Percentiles rank a stretch among this genome's conserved stretches.
These are phyloP conservation scores for Xylaria digitata DNA, from an alignment of 2,329 filamentous ascomycete species.

Conservation along the genomic window DNA sequence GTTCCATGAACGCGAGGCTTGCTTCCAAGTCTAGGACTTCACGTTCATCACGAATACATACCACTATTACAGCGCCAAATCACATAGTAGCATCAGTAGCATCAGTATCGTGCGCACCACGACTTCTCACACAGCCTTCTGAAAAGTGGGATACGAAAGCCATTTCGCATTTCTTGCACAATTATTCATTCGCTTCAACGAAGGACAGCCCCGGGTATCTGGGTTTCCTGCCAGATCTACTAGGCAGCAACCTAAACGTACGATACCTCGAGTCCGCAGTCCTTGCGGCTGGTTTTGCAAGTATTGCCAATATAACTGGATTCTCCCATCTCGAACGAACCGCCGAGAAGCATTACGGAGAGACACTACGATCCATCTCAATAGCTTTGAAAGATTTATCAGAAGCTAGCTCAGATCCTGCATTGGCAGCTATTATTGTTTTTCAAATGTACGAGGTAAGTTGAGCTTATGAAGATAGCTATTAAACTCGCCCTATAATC, in stretches of 20 bases:
- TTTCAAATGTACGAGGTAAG: constrained; percentile 31
- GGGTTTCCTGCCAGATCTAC: constrained; percentile 23
- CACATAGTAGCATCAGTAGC: not conserved
- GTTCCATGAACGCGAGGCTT: constrained; percentile 18
- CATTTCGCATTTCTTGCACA: constrained; percentile 26
- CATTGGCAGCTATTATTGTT: constrained; percentile 23
- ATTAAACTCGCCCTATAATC: constrained; percentile 6
- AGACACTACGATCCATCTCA: constrained; percentile 21
- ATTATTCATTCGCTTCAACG: constrained; percentile 23
- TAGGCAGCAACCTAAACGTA: not conserved
- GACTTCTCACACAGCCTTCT: constrained; percentile 25
- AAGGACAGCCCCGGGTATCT: constrained; percentile 26
- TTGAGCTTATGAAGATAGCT: not conserved
- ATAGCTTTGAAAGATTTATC: constrained; percentile 4
- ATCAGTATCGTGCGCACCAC: constrained; percentile 1
- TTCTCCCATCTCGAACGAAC: constrained; percentile 16
- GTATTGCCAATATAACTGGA: constrained; percentile 29
- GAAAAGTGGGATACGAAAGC: constrained; percentile 29
- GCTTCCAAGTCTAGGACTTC: constrained; percentile 5
- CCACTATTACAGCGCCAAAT: not conserved
- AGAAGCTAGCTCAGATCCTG: constrained; percentile 26
- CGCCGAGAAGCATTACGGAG: constrained; percentile 26
- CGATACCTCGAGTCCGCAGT: constrained; percentile 24
- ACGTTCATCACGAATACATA: not conserved
- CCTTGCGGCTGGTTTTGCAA: constrained; percentile 33